phyloP scores from a whole-genome alignment of 352 stramenopile genomes.

The Globisporangium uncinulatum region DNA sequence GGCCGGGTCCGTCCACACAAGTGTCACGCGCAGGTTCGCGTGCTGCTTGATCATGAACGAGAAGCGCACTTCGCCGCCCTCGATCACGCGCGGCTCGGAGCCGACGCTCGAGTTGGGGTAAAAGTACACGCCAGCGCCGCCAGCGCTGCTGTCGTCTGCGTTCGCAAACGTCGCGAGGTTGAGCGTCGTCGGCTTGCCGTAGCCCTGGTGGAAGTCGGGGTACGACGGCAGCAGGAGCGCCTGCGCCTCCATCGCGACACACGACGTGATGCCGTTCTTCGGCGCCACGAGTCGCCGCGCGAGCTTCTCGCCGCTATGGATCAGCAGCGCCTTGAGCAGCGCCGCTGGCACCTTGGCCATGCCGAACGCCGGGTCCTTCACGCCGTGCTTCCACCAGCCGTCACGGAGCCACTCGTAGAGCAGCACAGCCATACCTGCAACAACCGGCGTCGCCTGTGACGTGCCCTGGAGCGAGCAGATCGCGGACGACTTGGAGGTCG shows the following conservation, averaged over 20 bases:
- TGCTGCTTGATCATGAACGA: conserved; percentile 47
- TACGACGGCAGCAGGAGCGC: conserved; percentile 34
- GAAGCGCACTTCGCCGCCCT: conserved; percentile 43
- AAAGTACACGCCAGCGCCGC: conserved; percentile 43
- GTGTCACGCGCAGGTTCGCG: conserved; percentile 56
- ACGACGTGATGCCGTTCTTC: conserved; percentile 44
- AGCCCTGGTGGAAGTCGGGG: conserved; percentile 73
- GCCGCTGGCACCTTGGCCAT: conserved; percentile 60
- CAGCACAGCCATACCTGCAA: conserved; percentile 68
- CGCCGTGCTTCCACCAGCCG: conserved; percentile 69
- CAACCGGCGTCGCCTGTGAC: conserved; percentile 69
- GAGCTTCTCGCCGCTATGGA: conserved; percentile 69
- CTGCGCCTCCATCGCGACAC: conserved; percentile 23
- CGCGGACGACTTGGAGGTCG: conserved; percentile 41
- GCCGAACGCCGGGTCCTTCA: conserved; percentile 40
- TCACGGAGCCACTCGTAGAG: conserved; percentile 77
- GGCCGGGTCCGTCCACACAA: conserved; percentile 70
- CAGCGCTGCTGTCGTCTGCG: conserved; percentile 9
- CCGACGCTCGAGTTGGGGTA: conserved; percentile 42
- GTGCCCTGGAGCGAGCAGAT: conserved; percentile 76
- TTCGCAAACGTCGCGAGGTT: conserved; percentile 60
- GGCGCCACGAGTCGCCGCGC: conserved; percentile 36
- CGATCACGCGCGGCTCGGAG: conserved; percentile 45
- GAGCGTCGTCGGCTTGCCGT: conserved; percentile 75
- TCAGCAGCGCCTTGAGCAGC: conserved; percentile 71